phyloP scores from a whole-genome alignment of 352 stramenopile species.

The Phytophthora melonis region DNA sequence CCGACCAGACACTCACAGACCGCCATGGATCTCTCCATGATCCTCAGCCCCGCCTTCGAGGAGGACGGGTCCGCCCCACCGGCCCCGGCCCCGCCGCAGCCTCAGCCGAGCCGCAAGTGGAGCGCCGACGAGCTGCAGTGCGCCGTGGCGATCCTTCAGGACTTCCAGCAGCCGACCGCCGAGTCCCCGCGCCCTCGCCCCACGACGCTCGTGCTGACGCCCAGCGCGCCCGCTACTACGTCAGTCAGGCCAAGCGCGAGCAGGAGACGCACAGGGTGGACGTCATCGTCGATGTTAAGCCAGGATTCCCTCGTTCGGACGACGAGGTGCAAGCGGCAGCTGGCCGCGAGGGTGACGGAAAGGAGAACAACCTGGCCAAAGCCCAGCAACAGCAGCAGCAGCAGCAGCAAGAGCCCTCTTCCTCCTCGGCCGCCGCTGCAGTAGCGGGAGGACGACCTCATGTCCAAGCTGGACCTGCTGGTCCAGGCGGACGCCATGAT shows the following conservation, averaged over 20 bases:
- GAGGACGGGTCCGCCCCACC: conserved; percentile 29
- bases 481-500: conserved; percentile 81
- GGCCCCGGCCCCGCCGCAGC: conserved; percentile 5
- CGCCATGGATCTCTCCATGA: conserved; percentile 64
- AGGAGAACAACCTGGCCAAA: conserved; percentile 12
- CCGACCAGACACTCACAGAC: conserved; percentile 7
- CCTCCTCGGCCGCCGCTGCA: not conserved
- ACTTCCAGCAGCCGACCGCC: conserved; percentile 53
- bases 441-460: conserved; percentile 39
- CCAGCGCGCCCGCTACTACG: conserved; percentile 7
- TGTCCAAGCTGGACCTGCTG: conserved; percentile 69
- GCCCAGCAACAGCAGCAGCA: conserved; percentile 9
- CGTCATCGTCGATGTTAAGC: not conserved
- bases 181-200: conserved; percentile 13
- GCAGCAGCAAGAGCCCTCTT: not conserved
- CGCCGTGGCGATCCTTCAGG: conserved; percentile 71
- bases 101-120: conserved; percentile 39
- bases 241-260: conserved; percentile 26
- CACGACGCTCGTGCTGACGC: conserved; percentile 8
- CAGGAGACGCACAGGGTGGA: conserved; percentile 22
- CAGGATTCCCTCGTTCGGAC: conserved; percentile 3
- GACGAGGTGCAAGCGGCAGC: conserved; percentile 13
- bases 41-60: conserved; percentile 53
- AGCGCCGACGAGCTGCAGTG: conserved; percentile 65
- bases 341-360: not conserved